Evolutionary conservation across 305 asterid species (phyloP), one percentile per base, ranked within the genome.

Genomic region (Ilex paraguariensis): DNA sequence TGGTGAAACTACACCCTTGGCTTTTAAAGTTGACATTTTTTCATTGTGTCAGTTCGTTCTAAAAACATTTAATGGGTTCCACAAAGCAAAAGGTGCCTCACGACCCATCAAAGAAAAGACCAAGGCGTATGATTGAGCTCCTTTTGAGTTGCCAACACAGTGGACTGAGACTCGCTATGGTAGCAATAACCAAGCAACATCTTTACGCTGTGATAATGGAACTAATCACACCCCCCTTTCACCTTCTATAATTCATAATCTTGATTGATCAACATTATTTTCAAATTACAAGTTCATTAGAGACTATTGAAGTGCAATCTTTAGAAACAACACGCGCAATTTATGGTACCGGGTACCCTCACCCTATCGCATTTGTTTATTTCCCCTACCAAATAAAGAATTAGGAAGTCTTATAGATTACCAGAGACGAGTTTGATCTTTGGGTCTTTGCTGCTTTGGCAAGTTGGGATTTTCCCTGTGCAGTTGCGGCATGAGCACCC

Each of bases 391-490:
- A 32, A 12, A 30, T 28, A 40, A 33, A 15, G 40, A 33, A 9
- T 52, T 5, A 36, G 33, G 11, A 49, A 3, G 7, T 4, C n/a
- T 3, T 10, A 44, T 32, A 31, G 61, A 61, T 74, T 73, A 81
- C 90, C 82, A 58, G 64, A 32, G 90, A 84, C 51, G 90, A 84
- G 56, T 71, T 63, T 13, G 85, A 61, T 69, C 74, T 70, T 69
- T 81, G 90, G 56, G 57, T 66, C 42, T 71, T 77, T 60, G 87
- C 74, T 66, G 90, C 90, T 70, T 70, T 77, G 56, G 48, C 32
- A 36, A 84, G 82, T 66, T 81, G 75, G 16, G 80, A 66, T 49
- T 78, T 69, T 40, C 71, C 90, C 50, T 77, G 70, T 55, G 72
- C 54, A 17, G 81, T 83, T 33, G 83, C 67, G 64, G 77, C 70